phyloP scores from a whole-genome alignment of 331 rosid genomes.

The Rhamnella rubrinervis region DNA sequence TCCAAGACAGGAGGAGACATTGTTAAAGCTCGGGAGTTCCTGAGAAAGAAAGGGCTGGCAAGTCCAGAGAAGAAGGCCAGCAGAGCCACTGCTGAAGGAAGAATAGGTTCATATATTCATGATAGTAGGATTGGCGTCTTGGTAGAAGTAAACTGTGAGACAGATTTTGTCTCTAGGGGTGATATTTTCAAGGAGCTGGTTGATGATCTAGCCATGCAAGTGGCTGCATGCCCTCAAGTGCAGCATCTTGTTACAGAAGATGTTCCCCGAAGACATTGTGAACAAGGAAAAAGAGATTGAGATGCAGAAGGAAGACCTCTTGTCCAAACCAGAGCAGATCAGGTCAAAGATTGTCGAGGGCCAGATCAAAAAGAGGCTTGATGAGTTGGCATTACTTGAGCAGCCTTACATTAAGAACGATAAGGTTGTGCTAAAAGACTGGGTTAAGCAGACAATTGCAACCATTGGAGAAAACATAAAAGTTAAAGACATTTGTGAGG shows the following conservation, averaged over 20 bases:
- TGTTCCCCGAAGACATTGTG: conserved; percentile 72
- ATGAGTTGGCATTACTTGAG: conserved; percentile 84
- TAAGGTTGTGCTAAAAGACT: conserved; percentile 72
- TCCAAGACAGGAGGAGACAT: conserved; percentile 77
- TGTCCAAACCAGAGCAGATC: conserved; percentile 88
- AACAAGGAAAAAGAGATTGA: conserved; percentile 80
- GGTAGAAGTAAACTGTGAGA: conserved; percentile 88
- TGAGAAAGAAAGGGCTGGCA: conserved; percentile 81
- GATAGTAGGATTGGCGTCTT: conserved; percentile 84
- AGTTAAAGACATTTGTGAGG: conserved; percentile 80
- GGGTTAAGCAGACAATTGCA: conserved; percentile 87
- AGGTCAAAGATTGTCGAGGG: conserved; percentile 86
- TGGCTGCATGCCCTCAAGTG: conserved; percentile 93
- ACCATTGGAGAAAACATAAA: conserved; percentile 88
- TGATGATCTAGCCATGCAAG: conserved; percentile 96
- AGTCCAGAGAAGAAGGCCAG: conserved; percentile 92
- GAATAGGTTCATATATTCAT: conserved; percentile 84
- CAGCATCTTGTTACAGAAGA: conserved; percentile 68
- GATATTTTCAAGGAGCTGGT: conserved; percentile 87
- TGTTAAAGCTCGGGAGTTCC: conserved; percentile 75
- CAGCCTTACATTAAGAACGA: conserved; percentile 91
- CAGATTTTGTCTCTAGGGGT: conserved; percentile 91
- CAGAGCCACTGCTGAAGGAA: conserved; percentile 88
- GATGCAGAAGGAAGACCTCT: conserved; percentile 93
- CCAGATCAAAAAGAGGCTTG: conserved; percentile 82